These are phyloP conservation scores for Dioscorea alata DNA, from an alignment of 106 monocot genomes.

Conservation along the genomic window DNA sequence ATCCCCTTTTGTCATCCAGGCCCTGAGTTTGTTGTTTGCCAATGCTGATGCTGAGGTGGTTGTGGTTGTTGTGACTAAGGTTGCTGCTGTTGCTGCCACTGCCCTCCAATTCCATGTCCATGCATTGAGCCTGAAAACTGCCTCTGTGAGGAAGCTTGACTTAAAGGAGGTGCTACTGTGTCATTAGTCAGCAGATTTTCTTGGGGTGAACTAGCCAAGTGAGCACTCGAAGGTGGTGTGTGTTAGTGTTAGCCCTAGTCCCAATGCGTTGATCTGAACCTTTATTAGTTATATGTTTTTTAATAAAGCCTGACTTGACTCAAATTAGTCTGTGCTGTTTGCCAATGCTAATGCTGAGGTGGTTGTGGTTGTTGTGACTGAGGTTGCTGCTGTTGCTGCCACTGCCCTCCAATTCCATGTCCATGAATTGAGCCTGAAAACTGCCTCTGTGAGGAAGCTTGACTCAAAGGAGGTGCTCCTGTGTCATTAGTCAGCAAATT, in stretches of 20 bases:
- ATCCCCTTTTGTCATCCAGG: slow-evolving; percentile 26
- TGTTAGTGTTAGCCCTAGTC: slow-evolving; percentile 47
- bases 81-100: slow-evolving; percentile 47
- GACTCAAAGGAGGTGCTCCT: slow-evolving; percentile 23
- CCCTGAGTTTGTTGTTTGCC: slow-evolving; percentile 31
- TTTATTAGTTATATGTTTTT: too few species aligned
- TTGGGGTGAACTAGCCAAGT: slow-evolving; percentile 22
- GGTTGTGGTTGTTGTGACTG: slow-evolving; percentile 27
- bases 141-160: slow-evolving; percentile 33
- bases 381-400: slow-evolving; percentile 40
- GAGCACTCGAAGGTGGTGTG: slow-evolving; percentile 17
- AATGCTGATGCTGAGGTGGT: slow-evolving; percentile 17
- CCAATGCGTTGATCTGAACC: slow-evolving; percentile 53
- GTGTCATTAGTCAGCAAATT: slow-evolving; percentile 35
- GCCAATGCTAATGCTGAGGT: slow-evolving; percentile 18
- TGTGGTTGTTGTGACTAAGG: slow-evolving; percentile 23
- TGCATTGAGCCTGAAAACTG: slow-evolving; percentile 42
- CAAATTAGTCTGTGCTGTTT: slow-evolving; percentile 13
- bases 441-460: slow-evolving; percentile 36
- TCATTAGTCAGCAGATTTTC: slow-evolving; percentile 39
- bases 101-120: slow-evolving; percentile 50
- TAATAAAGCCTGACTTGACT: slow-evolving; percentile 24
- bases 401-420: slow-evolving; percentile 45
- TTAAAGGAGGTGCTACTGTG: slow-evolving; percentile 21
- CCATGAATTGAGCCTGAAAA: slow-evolving; percentile 48